Evolutionary conservation across 306 rosid species (phyloP), one percentile per base, ranked within the genome.

Genomic region (Crataegus laevigata): DNA sequence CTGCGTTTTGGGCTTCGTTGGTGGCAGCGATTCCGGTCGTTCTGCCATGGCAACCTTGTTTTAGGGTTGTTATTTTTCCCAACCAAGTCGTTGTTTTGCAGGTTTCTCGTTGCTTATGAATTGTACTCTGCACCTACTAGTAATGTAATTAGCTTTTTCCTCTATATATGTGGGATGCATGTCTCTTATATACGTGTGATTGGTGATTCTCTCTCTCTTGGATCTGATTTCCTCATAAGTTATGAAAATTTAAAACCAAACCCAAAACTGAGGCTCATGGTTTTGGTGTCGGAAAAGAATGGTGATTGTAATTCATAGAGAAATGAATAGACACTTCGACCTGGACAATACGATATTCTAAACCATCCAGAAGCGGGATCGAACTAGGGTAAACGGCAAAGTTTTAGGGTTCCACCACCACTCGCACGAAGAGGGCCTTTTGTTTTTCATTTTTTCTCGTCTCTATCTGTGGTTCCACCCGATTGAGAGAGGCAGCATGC

Each of bases 41-140:
- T 73, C 69, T 6, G 77, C 59, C 58, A 8, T 73, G 28, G 43
- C 77, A 73, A 29, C 43, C 69, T 73, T 60, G 69, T 73, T 73
- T 50, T 42, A 6, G 28, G 60, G 55, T 32, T 25, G 40, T 73
- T 5, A 36, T 30, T 36, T 73, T 73, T 40, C 42, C 76, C 77
- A 43, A 12, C 77, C 18, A 74, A 29, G 77, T 74, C 47, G 38
- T 61, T 13, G 61, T 45, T 59, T 25, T 25, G 77, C 69, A 43
- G 69, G 77, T 74, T 28, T 73, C 29, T 43, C 60, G 17, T 19
- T 60, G 40, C 58, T 28, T 73, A 21, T 43, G 77, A 45, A 28
- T 61, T 43, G 69, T 29, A 28, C 69, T 18, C 55, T 17, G 68
- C 76, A 40, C 38, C 24, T 40, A 40, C 40, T 12, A 40, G 76